Evolutionary conservation across 116 monocot species (phyloP).

Genomic region (Trichopus zeylanicus): DNA sequence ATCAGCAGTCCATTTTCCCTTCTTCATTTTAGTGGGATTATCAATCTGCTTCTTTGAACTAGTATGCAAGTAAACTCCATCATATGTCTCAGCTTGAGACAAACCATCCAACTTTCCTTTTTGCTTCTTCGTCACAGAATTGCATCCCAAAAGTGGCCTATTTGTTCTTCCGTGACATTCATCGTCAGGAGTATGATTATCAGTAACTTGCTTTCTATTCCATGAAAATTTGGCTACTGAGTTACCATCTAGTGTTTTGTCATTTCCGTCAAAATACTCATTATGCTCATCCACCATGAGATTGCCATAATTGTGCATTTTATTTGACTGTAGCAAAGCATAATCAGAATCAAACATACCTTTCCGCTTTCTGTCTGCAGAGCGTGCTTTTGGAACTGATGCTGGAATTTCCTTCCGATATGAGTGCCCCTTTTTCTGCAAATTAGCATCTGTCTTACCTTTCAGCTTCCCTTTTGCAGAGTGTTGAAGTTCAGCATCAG

Average conservation of each 20-base stretch:
- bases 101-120: conserved; percentile 32
- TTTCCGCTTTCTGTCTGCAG: conserved; percentile 34
- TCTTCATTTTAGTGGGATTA: conserved; percentile 51
- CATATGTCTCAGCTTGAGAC: conserved; percentile 22
- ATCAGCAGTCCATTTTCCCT: conserved; percentile 52
- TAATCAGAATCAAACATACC: conserved; percentile 6
- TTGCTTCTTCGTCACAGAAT: conserved; percentile 30
- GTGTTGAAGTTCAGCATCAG: conserved; percentile 14
- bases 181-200: conserved; percentile 9
- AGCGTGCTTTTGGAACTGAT: conserved; percentile 7
- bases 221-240: conserved; percentile 6
- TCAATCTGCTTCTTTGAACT: conserved; percentile 38
- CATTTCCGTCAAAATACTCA: conserved; percentile 16
- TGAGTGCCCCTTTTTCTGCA: conserved; percentile 17
- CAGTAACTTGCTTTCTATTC: conserved; percentile 11
- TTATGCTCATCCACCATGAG: conserved; percentile 16
- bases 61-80: conserved; percentile 17
- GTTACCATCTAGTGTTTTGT: conserved; percentile 5
- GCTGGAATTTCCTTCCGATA: conserved; percentile 15
- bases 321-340: conserved; percentile 10
- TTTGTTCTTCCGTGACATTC: conserved; percentile 20
- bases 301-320: conserved; percentile 22
- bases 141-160: conserved; percentile 23
- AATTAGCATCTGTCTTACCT: conserved; percentile 19
- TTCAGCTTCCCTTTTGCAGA: conserved; percentile 20